These are phyloP conservation scores for Eragrostis tef DNA, from an alignment of 202 grass and related monocot species.

Conservation along the genomic window DNA sequence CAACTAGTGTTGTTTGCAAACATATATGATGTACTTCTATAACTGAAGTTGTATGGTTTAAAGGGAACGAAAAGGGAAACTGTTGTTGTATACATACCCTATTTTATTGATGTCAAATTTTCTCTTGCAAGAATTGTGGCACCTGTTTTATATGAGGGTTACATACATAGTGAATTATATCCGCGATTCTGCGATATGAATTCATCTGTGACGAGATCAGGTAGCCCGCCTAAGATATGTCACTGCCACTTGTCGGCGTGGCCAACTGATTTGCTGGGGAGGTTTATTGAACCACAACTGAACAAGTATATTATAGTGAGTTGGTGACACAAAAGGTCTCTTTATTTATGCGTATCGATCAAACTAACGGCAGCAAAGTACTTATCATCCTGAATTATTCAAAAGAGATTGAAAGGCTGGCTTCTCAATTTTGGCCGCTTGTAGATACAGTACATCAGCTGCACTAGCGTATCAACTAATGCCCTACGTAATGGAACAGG, in stretches of 20 bases:
- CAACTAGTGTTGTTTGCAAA: slow-evolving; percentile 2
- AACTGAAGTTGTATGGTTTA: background rate
- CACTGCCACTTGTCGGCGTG: background rate
- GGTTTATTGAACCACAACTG: background rate
- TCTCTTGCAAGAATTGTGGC: background rate
- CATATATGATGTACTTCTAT: background rate
- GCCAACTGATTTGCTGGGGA: background rate
- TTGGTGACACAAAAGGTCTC: background rate
- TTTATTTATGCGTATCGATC: background rate
- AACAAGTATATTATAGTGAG: background rate
- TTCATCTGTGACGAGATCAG: background rate
- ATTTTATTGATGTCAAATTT: slow-evolving; percentile 13
- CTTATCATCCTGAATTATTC: background rate
- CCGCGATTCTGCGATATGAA: background rate
- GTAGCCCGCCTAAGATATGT: background rate
- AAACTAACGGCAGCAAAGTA: slow-evolving; percentile 15
- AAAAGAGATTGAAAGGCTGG: background rate
- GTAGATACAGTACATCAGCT: background rate
- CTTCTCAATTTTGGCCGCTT: background rate
- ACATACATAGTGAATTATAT: background rate
- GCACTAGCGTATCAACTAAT: slow-evolving; percentile 28
- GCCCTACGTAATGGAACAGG: slow-evolving; percentile 35
- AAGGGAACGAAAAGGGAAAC: background rate
- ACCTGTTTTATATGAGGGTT: background rate
- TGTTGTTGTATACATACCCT: background rate